Evolutionary conservation across 2,329 filamentous ascomycete genomes (phyloP).

Genomic region (Sphaerulina vaccinii): DNA sequence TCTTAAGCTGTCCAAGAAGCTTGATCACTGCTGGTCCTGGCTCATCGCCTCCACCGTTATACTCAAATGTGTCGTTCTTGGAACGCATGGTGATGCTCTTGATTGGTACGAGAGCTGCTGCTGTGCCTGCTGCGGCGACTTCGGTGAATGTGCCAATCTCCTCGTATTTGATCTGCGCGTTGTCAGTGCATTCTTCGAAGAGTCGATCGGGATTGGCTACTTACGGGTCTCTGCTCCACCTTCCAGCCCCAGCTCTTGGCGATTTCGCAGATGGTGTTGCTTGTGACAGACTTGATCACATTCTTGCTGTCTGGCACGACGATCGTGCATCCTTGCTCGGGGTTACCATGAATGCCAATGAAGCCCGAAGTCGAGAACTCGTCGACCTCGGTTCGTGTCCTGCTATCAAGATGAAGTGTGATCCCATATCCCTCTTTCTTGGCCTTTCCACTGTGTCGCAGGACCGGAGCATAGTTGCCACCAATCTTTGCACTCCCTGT

Average conservation of each 20-base stretch:
- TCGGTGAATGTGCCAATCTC: conserved; percentile 67
- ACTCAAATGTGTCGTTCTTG: conserved; percentile 56
- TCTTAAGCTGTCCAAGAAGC: conserved; percentile 74
- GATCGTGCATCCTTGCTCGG: conserved; percentile 60
- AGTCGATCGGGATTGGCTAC: conserved; percentile 30
- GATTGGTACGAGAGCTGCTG: conserved; percentile 87
- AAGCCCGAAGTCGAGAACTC: conserved; percentile 96
- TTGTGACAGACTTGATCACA: conserved; percentile 85
- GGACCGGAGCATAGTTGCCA: conserved; percentile 91
- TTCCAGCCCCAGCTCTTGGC: conserved; percentile 77
- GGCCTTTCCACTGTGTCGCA: conserved; percentile 83
- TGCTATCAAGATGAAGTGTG: conserved; percentile 87
- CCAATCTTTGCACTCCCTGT: conserved; percentile 91
- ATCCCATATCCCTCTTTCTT: conserved; percentile 81
- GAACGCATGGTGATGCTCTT: conserved; percentile 77
- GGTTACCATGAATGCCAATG: conserved; percentile 68
- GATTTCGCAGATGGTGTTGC: conserved; percentile 73
- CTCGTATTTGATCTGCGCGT: conserved; percentile 60
- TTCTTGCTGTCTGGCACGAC: conserved; percentile 84
- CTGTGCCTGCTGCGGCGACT: conserved; percentile 88
- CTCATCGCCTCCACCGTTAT: conserved; percentile 59
- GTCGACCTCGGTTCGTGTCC: conserved; percentile 79
- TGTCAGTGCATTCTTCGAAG: background rate
- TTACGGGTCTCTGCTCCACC: conserved; percentile 70
- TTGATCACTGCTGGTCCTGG: conserved; percentile 71